A percentile compares a stretch with the other conserved stretches of the same genome.
Conservation (phyloP, 2,329 filamentous ascomycete genomes). For the Aspergillus piperis region DNA sequence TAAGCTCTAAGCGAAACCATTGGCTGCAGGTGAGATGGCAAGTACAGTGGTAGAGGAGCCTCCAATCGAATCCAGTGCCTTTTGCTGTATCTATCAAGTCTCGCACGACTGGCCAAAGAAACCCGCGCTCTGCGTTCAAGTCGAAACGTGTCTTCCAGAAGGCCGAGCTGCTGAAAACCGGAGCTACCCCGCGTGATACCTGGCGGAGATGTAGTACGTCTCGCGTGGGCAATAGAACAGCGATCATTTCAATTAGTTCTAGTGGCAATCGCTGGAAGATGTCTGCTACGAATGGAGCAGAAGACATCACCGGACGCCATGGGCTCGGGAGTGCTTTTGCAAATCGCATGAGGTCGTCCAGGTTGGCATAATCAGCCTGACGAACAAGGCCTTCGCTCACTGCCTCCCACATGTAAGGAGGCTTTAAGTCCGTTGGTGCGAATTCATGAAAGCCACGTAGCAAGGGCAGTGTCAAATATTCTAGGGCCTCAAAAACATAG, state of each 20-base stretch:
- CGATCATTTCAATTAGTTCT: background rate
- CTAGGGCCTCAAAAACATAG: conserved; percentile 6
- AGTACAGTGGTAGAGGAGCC: conserved; percentile 14
- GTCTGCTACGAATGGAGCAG: background rate
- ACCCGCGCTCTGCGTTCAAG: conserved; percentile 1
- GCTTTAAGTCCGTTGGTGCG: background rate
- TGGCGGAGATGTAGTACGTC: background rate
- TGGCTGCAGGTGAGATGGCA: background rate
- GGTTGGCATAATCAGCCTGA: background rate
- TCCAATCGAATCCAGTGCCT: conserved; percentile 10
- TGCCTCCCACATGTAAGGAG: background rate
- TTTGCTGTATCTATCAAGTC: background rate
- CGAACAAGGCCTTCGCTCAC: background rate
- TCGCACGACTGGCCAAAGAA: conserved; percentile 4
- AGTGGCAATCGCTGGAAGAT: conserved; percentile 8
- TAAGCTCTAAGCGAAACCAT: conserved; percentile 2
- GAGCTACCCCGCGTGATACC: background rate
- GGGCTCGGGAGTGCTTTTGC: background rate
- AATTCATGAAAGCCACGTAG: background rate
- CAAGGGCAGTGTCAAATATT: background rate
- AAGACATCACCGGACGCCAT: too few species aligned
- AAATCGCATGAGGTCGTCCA: conserved; percentile 6
- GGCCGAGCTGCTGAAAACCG: background rate
- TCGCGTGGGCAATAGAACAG: background rate
- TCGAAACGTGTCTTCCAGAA: background rate